Conservation (phyloP, 2,329 filamentous ascomycete genomes). For the Paracorniculantispora psalliotae region DNA sequence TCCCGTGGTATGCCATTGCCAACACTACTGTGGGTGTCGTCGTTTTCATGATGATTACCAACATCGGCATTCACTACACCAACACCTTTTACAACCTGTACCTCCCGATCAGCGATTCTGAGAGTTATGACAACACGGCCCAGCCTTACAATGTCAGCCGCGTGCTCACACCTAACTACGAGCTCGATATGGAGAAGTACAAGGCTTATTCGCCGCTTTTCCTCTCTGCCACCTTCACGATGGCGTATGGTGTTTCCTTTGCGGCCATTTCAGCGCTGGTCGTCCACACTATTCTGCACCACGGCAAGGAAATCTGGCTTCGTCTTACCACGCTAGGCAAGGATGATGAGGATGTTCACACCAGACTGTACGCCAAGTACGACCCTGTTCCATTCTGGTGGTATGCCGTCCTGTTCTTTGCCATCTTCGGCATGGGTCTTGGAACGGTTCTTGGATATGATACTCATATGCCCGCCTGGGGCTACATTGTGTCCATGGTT, state of each 20-base stretch:
- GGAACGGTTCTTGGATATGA: slow-evolving; percentile 23
- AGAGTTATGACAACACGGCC: slow-evolving; percentile 54
- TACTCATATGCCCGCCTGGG: slow-evolving; percentile 22
- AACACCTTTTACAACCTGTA: slow-evolving; percentile 46
- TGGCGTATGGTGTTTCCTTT: slow-evolving; percentile 40
- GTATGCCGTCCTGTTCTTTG: slow-evolving; percentile 27
- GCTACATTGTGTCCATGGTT: slow-evolving; percentile 21
- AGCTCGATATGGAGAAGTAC: slow-evolving; percentile 46
- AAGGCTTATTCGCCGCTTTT: slow-evolving; percentile 50
- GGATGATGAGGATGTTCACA: slow-evolving; percentile 34
- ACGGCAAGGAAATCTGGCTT: slow-evolving; percentile 39
- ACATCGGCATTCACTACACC: slow-evolving; percentile 43
- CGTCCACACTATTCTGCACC: slow-evolving; percentile 32
- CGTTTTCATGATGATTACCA: slow-evolving; percentile 36
- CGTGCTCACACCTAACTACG: slow-evolving; percentile 44
- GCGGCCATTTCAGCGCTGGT: slow-evolving; percentile 40
- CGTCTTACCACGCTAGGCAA: slow-evolving; percentile 41
- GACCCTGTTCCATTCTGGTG: slow-evolving; percentile 34
- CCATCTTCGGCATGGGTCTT: slow-evolving; percentile 28
- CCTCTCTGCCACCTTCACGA: slow-evolving; percentile 41
- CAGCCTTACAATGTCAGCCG: slow-evolving; percentile 44
- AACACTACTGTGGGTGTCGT: slow-evolving; percentile 42
- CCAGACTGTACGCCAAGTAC: slow-evolving; percentile 29
- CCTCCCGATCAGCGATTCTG: slow-evolving; percentile 48
- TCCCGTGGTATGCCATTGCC: slow-evolving; percentile 38